Conservation (phyloP, 2,329 filamentous ascomycete genomes). For the Aspergillus ruber region DNA sequence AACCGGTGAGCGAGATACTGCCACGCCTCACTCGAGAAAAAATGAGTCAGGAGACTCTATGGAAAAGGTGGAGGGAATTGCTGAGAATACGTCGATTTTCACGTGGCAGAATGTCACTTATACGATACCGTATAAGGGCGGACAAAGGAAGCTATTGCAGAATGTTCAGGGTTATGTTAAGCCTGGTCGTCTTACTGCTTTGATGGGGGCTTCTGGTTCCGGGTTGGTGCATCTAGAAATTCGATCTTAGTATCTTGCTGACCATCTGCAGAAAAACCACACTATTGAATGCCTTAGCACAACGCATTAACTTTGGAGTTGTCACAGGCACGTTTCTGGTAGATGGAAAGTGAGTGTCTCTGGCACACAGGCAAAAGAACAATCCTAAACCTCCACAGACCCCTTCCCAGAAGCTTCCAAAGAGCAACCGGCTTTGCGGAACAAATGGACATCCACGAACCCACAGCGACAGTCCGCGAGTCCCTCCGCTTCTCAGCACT, state of each 20-base stretch:
- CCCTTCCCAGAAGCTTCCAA: constrained; percentile 45
- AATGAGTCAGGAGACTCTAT: constrained; percentile 12
- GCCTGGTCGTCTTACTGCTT: constrained; percentile 68
- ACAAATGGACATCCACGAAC: constrained; percentile 63
- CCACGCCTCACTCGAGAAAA: constrained; percentile 11
- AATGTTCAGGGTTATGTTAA: constrained; percentile 66
- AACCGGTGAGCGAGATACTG: constrained; percentile 27
- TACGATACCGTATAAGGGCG: constrained; percentile 44
- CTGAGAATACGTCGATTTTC: constrained; percentile 63
- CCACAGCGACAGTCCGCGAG: constrained; percentile 60
- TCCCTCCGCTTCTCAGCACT: constrained; percentile 61
- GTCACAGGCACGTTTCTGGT: constrained; percentile 41
- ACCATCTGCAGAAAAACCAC: constrained; percentile 41
- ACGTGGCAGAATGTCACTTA: constrained; percentile 87
- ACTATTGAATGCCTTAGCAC: constrained; percentile 41
- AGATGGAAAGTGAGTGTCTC: constrained; percentile 33
- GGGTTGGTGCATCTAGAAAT: constrained; percentile 24
- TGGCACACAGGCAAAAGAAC: background rate
- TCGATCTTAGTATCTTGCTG: too few species aligned
- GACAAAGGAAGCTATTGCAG: constrained; percentile 46
- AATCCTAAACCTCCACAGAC: constrained; percentile 18
- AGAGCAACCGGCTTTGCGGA: constrained; percentile 51
- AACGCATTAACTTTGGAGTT: constrained; percentile 40
- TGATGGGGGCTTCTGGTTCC: constrained; percentile 71
- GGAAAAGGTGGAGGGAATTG: constrained; percentile 44